Base-by-base conservation (phyloP, 192 early-diverging fungal genomes). In the Backusella sp. region DNA sequence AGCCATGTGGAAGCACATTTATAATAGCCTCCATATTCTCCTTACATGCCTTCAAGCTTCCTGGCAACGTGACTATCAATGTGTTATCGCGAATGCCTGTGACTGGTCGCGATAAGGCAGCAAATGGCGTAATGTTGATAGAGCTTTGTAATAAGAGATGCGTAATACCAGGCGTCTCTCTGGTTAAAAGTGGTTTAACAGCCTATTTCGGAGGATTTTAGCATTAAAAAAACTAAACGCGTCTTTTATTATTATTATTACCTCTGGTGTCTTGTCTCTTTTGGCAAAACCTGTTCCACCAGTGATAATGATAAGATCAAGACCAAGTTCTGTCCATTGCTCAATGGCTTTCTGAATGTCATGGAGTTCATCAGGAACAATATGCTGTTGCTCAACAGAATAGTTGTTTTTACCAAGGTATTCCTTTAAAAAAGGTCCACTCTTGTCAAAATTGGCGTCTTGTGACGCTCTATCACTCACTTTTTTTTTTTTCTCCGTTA, bases 241-340 rank as follows among this genome's bases (percentile, higher is more conserved):
- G 21, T 32, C n/a, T 15, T 62, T 66, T 65, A 30, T 32, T 32
- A 32, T 32, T n/a, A 17, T 35, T 74, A 36, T 56, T 84, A 91
- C 96, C 84, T 95, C 95, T 3, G 96, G 93, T 2, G 97, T 98
- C 7, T 90, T 89, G 74, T 99, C 97, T 66, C 94, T 84, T 36
- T 89, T 81, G 17, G 92, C 90, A 72, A 99, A 90, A 1, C 97
- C 97, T 6, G 97, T 99, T n/a, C 97, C 97, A 4, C 97, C 97
- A 6, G 94, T 91, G 0, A 94, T 90, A 6, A 97, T 68, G 14
- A 97, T 80, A n/a, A 99, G 79, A 44, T 92, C 88, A 42, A 92
- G 73, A 21, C 83, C 66, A 0, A 82, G 69, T 1, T 82, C 83
- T 73, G 82, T 81, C 91, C 90, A 92, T 17, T 76, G 44, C 14